These are phyloP conservation scores for Furcasterigmium sp. DNA, from an alignment of 2,329 filamentous ascomycete genomes.

Conservation along the genomic window DNA sequence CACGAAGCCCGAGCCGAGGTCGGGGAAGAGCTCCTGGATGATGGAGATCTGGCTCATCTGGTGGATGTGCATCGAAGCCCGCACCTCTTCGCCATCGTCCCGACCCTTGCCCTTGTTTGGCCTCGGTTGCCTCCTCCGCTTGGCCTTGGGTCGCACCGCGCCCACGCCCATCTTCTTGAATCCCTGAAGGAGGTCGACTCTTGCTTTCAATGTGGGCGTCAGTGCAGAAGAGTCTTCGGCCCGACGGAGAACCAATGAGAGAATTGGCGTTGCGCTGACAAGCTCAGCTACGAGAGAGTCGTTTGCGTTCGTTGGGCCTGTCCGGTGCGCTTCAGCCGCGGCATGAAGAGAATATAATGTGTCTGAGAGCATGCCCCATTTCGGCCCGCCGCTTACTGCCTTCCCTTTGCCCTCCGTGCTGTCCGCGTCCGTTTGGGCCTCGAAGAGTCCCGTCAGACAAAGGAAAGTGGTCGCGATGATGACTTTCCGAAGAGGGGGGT, in stretches of 20 bases:
- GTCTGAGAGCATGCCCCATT: conserved; percentile 72
- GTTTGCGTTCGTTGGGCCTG: conserved; percentile 49
- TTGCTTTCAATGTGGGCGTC: conserved; percentile 51
- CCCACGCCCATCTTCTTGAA: conserved; percentile 52
- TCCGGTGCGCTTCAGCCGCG: conserved; percentile 59
- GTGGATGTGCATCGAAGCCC: conserved; percentile 64
- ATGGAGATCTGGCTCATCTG: conserved; percentile 80
- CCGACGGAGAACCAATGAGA: conserved; percentile 56
- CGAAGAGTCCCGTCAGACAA: conserved; percentile 65
- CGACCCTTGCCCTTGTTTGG: conserved; percentile 59
- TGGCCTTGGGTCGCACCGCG: conserved; percentile 44
- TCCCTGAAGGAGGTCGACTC: conserved; percentile 53
- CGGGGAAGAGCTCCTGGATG: conserved; percentile 89
- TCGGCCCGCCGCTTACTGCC: conserved; percentile 49
- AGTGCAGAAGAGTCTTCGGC: conserved; percentile 43
- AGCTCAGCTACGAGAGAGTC: conserved; percentile 77
- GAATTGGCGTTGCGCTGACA: conserved; percentile 72
- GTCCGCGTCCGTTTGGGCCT: conserved; percentile 21
- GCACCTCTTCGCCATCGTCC: conserved; percentile 25
- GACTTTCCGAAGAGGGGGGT: conserved; percentile 57
- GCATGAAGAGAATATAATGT: conserved; percentile 76
- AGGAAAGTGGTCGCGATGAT: conserved; percentile 72
- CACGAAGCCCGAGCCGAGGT: conserved; percentile 79
- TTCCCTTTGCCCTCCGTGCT: background rate
- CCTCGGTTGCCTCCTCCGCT: conserved; percentile 36